phyloP scores from a whole-genome alignment of 768 basidiomycete species.

The Boletus reticuloceps region DNA sequence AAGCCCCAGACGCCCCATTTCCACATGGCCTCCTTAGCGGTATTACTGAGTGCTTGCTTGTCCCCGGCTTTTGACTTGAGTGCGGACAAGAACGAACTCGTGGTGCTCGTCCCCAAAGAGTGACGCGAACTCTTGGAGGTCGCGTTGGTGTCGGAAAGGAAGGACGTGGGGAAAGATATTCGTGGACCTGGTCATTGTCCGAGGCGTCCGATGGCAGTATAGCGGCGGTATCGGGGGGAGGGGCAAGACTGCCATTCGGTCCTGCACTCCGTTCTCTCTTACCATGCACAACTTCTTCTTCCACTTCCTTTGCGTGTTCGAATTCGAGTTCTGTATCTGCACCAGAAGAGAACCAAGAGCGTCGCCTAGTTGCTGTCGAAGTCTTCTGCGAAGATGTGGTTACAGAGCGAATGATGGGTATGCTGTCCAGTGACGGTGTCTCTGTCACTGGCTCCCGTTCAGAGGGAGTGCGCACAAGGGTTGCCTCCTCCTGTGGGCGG shows the following conservation, averaged over 20 bases:
- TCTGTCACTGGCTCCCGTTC: slow-evolving; percentile 28
- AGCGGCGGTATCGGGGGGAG: slow-evolving; percentile 6
- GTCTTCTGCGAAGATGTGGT: slow-evolving; percentile 16
- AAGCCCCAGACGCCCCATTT: slow-evolving; percentile 88
- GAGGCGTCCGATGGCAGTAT: slow-evolving; percentile 7
- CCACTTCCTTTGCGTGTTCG: slow-evolving; percentile 21
- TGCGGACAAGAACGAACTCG: slow-evolving; percentile 69
- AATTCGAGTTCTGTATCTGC: slow-evolving; percentile 36
- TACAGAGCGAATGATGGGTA: slow-evolving; percentile 18
- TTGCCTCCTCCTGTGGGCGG: slow-evolving; percentile 34
- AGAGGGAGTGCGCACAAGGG: slow-evolving; percentile 23
- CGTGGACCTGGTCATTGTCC: slow-evolving; percentile 19
- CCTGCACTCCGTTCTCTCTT: slow-evolving; percentile 28
- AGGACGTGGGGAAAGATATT: slow-evolving; percentile 34
- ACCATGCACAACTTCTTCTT: slow-evolving; percentile 17
- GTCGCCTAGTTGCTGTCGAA: slow-evolving; percentile 36
- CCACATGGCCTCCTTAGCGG: slow-evolving; percentile 84
- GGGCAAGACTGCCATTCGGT: slow-evolving; percentile 34
- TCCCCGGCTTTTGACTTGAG: slow-evolving; percentile 75
- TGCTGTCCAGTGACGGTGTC: slow-evolving; percentile 21
- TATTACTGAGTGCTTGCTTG: slow-evolving; percentile 81
- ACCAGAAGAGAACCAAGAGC: slow-evolving; percentile 57
- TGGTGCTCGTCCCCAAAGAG: slow-evolving; percentile 35
- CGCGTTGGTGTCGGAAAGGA: slow-evolving; percentile 35
- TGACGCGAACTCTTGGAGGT: slow-evolving; percentile 38